A percentile compares a stretch with the other conserved stretches of the same genome.
phyloP scores from a whole-genome alignment of 192 early-diverging fungal species.

The Backusella sp. region DNA sequence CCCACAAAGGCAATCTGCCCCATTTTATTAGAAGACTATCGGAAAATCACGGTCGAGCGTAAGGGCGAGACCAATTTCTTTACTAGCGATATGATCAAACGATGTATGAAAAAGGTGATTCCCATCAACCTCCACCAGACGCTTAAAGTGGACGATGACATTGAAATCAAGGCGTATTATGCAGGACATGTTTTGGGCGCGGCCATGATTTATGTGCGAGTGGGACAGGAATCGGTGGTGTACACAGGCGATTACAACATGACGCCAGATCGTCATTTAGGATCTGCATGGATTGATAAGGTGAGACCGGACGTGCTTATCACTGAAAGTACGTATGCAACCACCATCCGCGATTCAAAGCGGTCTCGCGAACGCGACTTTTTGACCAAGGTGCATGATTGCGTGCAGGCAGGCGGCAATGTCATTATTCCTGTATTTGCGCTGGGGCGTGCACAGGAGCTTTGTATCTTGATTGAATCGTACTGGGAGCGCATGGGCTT shows the following conservation, averaged over 20 bases:
- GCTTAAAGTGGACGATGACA: constrained; percentile 80
- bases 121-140: constrained; percentile 85
- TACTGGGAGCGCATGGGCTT: constrained; percentile 95
- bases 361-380: constrained; percentile 92
- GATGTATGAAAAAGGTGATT: constrained; percentile 94
- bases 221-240: constrained; percentile 75
- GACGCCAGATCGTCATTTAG: constrained; percentile 90
- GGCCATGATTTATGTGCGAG: constrained; percentile 89
- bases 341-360: constrained; percentile 93
- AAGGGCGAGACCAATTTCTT: constrained; percentile 92
- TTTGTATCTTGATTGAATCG: constrained; percentile 92
- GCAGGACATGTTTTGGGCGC: constrained; percentile 98
- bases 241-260: constrained; percentile 92
- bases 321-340: constrained; percentile 97
- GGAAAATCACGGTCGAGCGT: constrained; percentile 86
- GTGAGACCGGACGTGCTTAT: constrained; percentile 91
- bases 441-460: constrained; percentile 94
- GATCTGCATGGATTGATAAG: constrained; percentile 94
- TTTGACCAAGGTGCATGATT: constrained; percentile 82
- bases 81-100: constrained; percentile 82
- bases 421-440: constrained; percentile 99
- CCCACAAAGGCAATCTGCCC: constrained; percentile 96
- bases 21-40: constrained; percentile 90
- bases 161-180: constrained; percentile 87
- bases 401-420: constrained; percentile 77